These are phyloP conservation scores for Aspergillus leporis DNA, from an alignment of 495 filamentous ascomycete genomes.

Conservation along the genomic window DNA sequence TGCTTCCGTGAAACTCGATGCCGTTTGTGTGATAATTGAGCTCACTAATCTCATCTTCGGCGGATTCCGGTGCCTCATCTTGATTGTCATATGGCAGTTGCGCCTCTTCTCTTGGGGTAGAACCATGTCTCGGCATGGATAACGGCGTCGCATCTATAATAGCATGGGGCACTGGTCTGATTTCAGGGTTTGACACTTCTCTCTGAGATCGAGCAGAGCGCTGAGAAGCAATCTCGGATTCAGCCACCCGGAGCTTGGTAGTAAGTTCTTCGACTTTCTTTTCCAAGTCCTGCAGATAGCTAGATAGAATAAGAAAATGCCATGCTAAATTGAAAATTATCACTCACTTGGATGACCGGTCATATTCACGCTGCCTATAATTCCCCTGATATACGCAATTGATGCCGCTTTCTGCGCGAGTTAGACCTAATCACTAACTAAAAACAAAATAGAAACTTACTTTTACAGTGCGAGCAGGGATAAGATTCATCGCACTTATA, in stretches of 20 bases:
- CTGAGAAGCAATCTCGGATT: conserved; percentile 21
- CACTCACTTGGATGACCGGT: conserved; percentile 36
- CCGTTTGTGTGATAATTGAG: conserved; percentile 42
- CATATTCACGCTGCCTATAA: conserved; percentile 38
- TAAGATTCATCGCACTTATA: conserved; percentile 48
- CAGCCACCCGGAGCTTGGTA: conserved; percentile 28
- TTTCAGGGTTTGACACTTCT: conserved; percentile 5
- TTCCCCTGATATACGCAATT: conserved; percentile 40
- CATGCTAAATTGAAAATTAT: not conserved
- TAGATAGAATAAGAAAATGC: conserved; percentile 1
- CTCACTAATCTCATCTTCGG: conserved; percentile 37
- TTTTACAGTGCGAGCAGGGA: conserved; percentile 44
- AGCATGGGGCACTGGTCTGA: conserved; percentile 6
- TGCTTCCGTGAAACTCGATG: conserved; percentile 44
- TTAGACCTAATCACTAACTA: not conserved
- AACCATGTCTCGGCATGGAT: conserved; percentile 28
- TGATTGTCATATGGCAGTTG: conserved; percentile 17
- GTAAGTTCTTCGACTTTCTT: conserved; percentile 39
- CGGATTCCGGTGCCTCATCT: conserved; percentile 30
- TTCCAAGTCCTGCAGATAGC: conserved; percentile 40
- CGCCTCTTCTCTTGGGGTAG: conserved; percentile 26
- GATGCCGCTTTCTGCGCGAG: conserved; percentile 28
- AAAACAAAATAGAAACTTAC: conserved; percentile 19
- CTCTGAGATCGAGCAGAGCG: conserved; percentile 17
- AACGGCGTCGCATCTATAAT: conserved; percentile 30